phyloP scores from a whole-genome alignment of 1,284 basidiomycete genomes.

The Papiliotrema fonsecae region DNA sequence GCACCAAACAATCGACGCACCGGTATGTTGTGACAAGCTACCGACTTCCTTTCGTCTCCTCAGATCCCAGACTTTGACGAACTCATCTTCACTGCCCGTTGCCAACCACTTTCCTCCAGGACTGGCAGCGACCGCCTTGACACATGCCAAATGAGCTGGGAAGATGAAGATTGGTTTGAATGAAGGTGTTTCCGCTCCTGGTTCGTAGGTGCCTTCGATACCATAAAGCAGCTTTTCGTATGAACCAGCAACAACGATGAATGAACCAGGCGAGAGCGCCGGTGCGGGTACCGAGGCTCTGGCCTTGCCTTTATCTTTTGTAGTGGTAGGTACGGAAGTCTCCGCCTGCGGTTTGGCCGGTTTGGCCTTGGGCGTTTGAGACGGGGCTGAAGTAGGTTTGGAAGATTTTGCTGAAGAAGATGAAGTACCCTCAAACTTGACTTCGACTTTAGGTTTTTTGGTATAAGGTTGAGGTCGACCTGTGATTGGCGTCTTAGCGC shows the following conservation, averaged over 20 bases:
- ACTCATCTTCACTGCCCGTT: constrained; percentile 89
- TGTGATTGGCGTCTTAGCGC: constrained; percentile 2
- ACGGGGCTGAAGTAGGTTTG: not conserved
- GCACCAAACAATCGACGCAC: constrained; percentile 51
- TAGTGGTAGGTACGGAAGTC: constrained; percentile 3
- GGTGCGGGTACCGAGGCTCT: constrained; percentile 11
- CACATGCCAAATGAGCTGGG: constrained; percentile 89
- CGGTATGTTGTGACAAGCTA: constrained; percentile 85
- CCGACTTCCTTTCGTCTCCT: constrained; percentile 86
- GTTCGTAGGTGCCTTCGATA: constrained; percentile 59
- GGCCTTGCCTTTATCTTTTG: constrained; percentile 28
- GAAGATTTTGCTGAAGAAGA: constrained; percentile 4
- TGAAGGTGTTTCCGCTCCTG: constrained; percentile 29
- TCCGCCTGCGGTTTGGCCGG: too few relatives aligned
- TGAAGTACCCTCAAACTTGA: constrained; percentile 28
- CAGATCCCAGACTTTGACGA: constrained; percentile 96
- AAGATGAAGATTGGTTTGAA: constrained; percentile 89
- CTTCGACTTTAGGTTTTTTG: constrained; percentile 37
- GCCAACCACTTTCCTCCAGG: constrained; percentile 94
- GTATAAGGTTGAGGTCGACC: constrained; percentile 16
- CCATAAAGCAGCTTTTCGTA: constrained; percentile 97
- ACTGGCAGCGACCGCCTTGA: constrained; percentile 81
- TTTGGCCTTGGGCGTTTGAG: not conserved
- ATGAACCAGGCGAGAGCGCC: constrained; percentile 48
- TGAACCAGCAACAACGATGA: constrained; percentile 83